These are phyloP conservation scores for Simplicillium aogashimaense DNA, from an alignment of 2,329 filamentous ascomycete genomes.

Conservation along the genomic window DNA sequence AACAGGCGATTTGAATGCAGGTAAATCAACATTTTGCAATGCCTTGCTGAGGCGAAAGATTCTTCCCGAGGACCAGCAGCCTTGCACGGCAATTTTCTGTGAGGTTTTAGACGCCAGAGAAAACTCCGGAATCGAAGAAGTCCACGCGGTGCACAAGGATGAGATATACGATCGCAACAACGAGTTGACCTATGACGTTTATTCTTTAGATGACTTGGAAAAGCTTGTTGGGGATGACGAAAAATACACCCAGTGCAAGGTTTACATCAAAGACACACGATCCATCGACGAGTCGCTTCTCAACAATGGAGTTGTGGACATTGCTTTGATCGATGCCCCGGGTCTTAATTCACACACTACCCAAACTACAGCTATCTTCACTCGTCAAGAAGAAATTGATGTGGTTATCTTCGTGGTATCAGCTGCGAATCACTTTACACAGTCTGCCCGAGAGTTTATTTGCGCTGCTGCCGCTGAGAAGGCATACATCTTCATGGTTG, in stretches of 20 bases:
- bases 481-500: conserved; percentile 97
- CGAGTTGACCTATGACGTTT: conserved; percentile 90
- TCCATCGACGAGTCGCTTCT: conserved; percentile 86
- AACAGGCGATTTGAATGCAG: conserved; percentile 91
- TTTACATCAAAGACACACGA: conserved; percentile 87
- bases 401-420: conserved; percentile 98
- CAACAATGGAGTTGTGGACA: conserved; percentile 96
- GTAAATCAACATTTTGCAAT: conserved; percentile 98
- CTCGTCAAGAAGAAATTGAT: conserved; percentile 95
- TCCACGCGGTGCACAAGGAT: conserved; percentile 86
- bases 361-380: conserved; percentile 95
- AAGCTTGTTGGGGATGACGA: conserved; percentile 83
- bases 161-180: conserved; percentile 75
- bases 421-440: conserved; percentile 93
- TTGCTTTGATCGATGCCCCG: conserved; percentile 92
- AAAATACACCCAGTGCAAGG: conserved; percentile 88
- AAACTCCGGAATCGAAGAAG: conserved; percentile 85
- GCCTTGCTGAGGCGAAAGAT: conserved; percentile 88
- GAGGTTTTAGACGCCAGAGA: conserved; percentile 89
- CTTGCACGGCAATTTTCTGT: conserved; percentile 97
- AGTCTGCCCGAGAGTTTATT: conserved; percentile 97
- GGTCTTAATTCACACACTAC: conserved; percentile 93
- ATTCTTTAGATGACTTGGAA: conserved; percentile 66
- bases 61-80: conserved; percentile 92
- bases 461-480: conserved; percentile 93